Base-by-base conservation (phyloP, 2,329 filamentous ascomycete species). In the Thermomyces lanuginosus region DNA sequence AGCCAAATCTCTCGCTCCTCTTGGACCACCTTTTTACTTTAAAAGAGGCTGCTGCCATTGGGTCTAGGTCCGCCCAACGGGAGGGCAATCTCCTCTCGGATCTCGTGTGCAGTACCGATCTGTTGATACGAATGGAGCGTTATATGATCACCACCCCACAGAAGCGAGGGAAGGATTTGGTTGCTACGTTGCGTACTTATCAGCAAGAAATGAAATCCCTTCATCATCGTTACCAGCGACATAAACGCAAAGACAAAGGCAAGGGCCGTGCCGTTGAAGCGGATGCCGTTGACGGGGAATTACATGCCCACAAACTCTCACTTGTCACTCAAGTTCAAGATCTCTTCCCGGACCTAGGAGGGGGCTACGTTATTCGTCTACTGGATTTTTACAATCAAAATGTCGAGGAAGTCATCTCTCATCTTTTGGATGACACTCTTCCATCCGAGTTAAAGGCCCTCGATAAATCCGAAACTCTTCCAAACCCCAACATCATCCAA, bases 321-420 rank as follows among this genome's bases (percentile, higher is more conserved):
- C 69, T 86, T 25, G 72, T 95, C 27, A 77, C 77, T 0, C 81
- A 91, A 48, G 66, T 98, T n/a, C 83, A 92, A 45, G 86, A 98
- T 45, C 61, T 95, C 0, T 93, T 95, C 44, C 82, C 86, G 0
- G 72, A 92, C 35, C 60, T 95, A 6, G 83, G 84, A 4, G 75
- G 79, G 3, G 79, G 67, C 0, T 95, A 92, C 45, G 61, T 95
- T 9, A 64, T 79, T 10, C 76, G 69, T 40, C 63, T 92, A 6
- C 62, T 93, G 13, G 77, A 86, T 41, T 72, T 80, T 45, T 93
- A 89, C 46, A 55, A 60, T 22, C 73, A 89, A 38, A 63, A 84
- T 41, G 66, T 76, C 0, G 83, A 93, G 51, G 66, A 75, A 46
- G 75, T 89, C 18, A 75, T 89, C 34, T 70, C 78, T 4, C 78